phyloP scores from a whole-genome alignment of 352 stramenopile species.

The Blastocystis sp. region DNA sequence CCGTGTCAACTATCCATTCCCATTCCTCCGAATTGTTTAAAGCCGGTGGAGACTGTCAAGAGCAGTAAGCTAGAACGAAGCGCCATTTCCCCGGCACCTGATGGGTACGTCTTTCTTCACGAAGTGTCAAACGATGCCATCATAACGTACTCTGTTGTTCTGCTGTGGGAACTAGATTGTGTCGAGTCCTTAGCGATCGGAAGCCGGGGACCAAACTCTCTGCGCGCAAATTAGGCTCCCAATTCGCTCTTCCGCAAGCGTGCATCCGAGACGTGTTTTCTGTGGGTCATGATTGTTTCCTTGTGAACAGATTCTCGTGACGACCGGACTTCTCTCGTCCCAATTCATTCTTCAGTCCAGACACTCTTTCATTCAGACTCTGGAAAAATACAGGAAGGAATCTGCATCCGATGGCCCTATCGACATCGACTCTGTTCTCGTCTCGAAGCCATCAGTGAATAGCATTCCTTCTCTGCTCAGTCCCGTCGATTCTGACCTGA shows the following conservation, averaged over 20 bases:
- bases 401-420: not conserved
- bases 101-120: not conserved
- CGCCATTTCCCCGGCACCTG: not conserved
- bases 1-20: no score
- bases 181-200: not conserved
- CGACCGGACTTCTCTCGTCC: not conserved
- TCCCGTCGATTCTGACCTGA: not conserved
- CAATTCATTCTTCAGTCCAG: not conserved
- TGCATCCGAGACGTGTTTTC: not conserved
- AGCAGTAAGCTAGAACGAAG: not conserved
- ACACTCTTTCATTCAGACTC: not conserved
- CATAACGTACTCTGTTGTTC: not conserved
- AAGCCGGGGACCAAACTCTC: not conserved
- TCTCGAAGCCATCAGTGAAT: not conserved
- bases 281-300: not conserved
- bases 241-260: not conserved
- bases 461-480: not conserved
- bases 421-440: not conserved
- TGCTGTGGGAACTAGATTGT: not conserved
- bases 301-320: not conserved
- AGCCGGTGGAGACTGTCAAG: no score
- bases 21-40: no score
- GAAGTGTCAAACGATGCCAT: not conserved
- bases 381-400: not conserved
- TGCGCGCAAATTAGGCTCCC: not conserved